Evolutionary conservation across 768 basidiomycete genomes (phyloP), one percentile per base, ranked within the genome.

Genomic region (Suillus fuscotomentosus): DNA sequence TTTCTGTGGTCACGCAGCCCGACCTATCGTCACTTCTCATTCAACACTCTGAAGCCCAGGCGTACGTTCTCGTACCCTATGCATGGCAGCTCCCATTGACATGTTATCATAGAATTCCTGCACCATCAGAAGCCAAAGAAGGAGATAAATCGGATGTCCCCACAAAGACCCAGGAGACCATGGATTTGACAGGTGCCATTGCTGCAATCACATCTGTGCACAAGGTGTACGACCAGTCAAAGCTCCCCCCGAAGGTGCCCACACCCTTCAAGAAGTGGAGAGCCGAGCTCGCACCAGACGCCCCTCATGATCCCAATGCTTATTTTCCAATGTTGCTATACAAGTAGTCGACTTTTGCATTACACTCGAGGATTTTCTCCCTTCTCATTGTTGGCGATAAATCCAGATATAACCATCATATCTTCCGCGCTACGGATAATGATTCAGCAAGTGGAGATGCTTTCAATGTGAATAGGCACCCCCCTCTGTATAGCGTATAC

Each of bases 321-420:
- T 95, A 95, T 77, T 97, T 93, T 78, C 92, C 92, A 13, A 92
- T 94, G 92, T 71, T 79, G 51, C 72, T 93, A 64, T 88, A 88
- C 80, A 83, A 80, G 73, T 84, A 66, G 66, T 65, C 50, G n/a
- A 20, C 39, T 39, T 65, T 38, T 41, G 20, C 2, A n/a, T 41
- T 22, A 24, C 53, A 45, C 22, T 50, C 57, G 34, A 60, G 61
- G 61, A 59, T 20, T 47, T 63, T 38, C 57, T 47, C 60, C 51
- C 38, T 43, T 61, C 15, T 61, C 20, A 27, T 47, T 62, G 17
- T 47, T 47, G 27, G 27, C 50, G 22, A 38, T 17, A 9, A 47
- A 56, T 7, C 43, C 34, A 55, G 27, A 77, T 78, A 68, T 76
- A 43, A 79, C 69, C 31, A 80, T 67, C 64, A 78, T 80, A 4